A percentile compares a stretch with the other conserved stretches of the same genome.
phyloP scores from a whole-genome alignment of 1,139 yeast genomes.

The Blastobotrys capitulatus region DNA sequence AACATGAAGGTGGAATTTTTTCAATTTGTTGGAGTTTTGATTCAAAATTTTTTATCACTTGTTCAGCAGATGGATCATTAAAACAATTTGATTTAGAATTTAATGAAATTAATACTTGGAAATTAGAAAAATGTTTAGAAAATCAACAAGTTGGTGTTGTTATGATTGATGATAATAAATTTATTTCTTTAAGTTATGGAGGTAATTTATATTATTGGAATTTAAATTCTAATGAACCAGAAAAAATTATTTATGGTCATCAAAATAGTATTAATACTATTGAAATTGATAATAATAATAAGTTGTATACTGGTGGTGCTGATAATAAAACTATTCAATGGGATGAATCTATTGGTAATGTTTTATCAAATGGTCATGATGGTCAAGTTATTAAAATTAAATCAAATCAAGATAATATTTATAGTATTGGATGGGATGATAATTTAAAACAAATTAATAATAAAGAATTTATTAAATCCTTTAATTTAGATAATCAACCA shows the following conservation, averaged over 20 bases:
- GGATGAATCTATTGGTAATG: constrained; percentile 34
- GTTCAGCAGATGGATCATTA: constrained; percentile 76
- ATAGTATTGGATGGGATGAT: constrained; percentile 87
- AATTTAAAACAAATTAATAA: constrained; percentile 41
- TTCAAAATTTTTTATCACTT: constrained; percentile 58
- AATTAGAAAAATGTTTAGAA: constrained; percentile 34
- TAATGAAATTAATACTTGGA: constrained; percentile 27
- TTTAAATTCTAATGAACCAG: constrained; percentile 37
- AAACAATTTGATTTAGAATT: constrained; percentile 52
- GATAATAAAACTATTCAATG: constrained; percentile 73
- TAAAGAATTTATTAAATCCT: constrained; percentile 27
- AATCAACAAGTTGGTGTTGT: constrained; percentile 82
- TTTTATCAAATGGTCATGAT: constrained; percentile 19
- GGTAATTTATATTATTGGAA: constrained; percentile 66
- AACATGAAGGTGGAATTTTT: constrained; percentile 76
- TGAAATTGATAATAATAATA: constrained; percentile 32
- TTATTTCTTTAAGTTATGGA: constrained; percentile 62
- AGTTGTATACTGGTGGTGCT: constrained; percentile 65
- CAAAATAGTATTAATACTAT: constrained; percentile 72
- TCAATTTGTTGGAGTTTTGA: constrained; percentile 66
- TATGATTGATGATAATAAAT: constrained; percentile 48
- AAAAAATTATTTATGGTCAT: constrained; percentile 60
- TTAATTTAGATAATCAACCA: constrained; percentile 57
- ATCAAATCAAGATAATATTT: constrained; percentile 27
- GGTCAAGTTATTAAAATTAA: constrained; percentile 29